Evolutionary conservation across 768 basidiomycete species (phyloP).

Genomic region (Mycena olivaceomarginata): DNA sequence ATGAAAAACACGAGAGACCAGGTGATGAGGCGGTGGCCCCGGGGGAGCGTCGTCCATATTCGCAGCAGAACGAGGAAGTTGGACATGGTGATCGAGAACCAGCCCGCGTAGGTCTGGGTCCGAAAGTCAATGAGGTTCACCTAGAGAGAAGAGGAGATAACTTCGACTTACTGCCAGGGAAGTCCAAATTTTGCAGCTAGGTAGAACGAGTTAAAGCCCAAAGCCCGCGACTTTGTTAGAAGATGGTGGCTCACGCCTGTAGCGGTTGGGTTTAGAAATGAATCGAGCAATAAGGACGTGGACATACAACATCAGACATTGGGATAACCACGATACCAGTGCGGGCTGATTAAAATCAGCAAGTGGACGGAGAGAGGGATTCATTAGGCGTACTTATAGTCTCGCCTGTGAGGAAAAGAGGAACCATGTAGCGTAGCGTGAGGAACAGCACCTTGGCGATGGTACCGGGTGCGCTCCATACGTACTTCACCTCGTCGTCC

Average conservation of each 20-base stretch:
- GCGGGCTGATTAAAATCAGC: not conserved
- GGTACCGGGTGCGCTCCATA: not conserved
- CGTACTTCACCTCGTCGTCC: slow-evolving; percentile 15
- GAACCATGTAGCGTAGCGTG: slow-evolving; percentile 6
- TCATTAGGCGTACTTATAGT: not conserved
- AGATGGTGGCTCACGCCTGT: not conserved
- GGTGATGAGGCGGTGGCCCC: slow-evolving; percentile 43
- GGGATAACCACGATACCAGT: slow-evolving; percentile 7
- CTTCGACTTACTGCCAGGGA: not conserved
- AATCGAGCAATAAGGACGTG: not conserved
- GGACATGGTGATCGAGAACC: slow-evolving; percentile 30
- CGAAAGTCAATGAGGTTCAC: too few relatives aligned
- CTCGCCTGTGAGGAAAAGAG: not conserved
- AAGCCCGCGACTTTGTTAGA: not conserved
- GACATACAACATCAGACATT: not conserved
- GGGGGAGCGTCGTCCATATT: slow-evolving; percentile 55
- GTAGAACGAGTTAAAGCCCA: not conserved
- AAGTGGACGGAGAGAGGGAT: not conserved
- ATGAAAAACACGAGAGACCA: slow-evolving; percentile 50
- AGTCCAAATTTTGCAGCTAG: slow-evolving; percentile 33
- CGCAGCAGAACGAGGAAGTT: slow-evolving; percentile 55
- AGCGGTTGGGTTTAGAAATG: not conserved
- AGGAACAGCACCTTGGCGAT: slow-evolving; percentile 1
- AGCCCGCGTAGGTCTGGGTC: slow-evolving; percentile 15
- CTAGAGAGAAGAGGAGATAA: not conserved